Conservation (phyloP, 495 filamentous ascomycete genomes). For the Xylaria grammica region DNA sequence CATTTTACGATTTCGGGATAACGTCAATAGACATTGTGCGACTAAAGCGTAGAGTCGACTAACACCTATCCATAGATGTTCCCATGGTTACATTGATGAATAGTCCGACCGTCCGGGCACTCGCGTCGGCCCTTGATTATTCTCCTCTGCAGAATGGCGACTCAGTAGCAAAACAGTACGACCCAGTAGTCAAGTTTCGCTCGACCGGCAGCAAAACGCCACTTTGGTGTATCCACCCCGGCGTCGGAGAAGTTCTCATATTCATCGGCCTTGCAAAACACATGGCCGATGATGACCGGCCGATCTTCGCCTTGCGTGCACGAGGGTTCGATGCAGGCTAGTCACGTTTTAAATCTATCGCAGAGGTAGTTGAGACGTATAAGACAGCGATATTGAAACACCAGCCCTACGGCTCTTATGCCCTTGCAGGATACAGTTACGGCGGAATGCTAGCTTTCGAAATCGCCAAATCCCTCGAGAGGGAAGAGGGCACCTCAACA, state of each 20-base stretch:
- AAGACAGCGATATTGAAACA: constrained; percentile 44
- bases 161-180: constrained; percentile 40
- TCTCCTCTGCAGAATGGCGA: constrained; percentile 15
- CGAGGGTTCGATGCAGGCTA: constrained; percentile 55
- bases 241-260: constrained; percentile 61
- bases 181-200: constrained; percentile 54
- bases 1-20: constrained; percentile 49
- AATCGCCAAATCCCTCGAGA: constrained; percentile 52
- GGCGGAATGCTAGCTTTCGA: constrained; percentile 63
- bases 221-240: constrained; percentile 64
- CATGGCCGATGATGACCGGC: constrained; percentile 44
- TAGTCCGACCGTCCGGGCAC: constrained; percentile 42
- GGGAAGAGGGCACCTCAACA: no score
- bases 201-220: constrained; percentile 52
- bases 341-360: constrained; percentile 39
- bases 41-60: constrained; percentile 33
- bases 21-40: constrained; percentile 53
- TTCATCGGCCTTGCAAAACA: constrained; percentile 56
- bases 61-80: constrained; percentile 30
- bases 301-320: constrained; percentile 59
- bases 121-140: constrained; percentile 39
- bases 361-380: constrained; percentile 48
- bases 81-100: constrained; percentile 51
- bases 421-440: constrained; percentile 60
- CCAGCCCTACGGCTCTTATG: constrained; percentile 62